These are phyloP conservation scores for Coffea eugenioides DNA, from an alignment of 257 asterid genomes.

Conservation along the genomic window DNA sequence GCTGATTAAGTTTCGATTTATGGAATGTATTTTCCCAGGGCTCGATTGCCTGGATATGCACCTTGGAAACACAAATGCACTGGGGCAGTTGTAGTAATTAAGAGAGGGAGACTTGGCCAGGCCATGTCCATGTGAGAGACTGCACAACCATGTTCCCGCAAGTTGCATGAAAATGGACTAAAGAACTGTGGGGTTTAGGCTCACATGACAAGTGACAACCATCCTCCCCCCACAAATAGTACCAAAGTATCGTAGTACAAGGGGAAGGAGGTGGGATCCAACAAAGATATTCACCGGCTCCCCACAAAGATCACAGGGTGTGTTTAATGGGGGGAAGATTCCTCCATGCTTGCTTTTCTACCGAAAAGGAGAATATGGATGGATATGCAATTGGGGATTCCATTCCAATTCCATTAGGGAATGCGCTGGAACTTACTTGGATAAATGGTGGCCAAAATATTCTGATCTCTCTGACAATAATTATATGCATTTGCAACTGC, in stretches of 20 bases:
- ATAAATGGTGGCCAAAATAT: no score
- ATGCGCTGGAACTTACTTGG: neutral
- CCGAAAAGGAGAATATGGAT: neutral
- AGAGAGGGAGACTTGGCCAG: neutral
- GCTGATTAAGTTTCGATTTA: no score
- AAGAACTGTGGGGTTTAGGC: neutral
- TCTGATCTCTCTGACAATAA: no score
- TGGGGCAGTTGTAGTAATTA: neutral
- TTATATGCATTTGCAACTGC: neutral
- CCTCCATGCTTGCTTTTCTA: neutral
- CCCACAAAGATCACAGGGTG: neutral
- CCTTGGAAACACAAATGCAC: neutral
- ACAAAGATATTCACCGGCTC: neutral
- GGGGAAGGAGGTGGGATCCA: neutral
- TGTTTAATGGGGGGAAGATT: neutral
- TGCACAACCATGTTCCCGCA: neutral
- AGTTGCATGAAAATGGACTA: constrained; percentile 11
- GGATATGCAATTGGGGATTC: no score
- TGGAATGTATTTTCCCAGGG: neutral
- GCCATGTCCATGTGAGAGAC: constrained; percentile 16
- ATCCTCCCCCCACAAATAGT: neutral
- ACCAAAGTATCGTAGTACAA: no score
- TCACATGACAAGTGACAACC: constrained; percentile 10
- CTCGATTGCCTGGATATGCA: neutral
- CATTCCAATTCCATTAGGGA: neutral